phyloP scores from a whole-genome alignment of 140 eudicot genomes.

The Oenanthe javanica region DNA sequence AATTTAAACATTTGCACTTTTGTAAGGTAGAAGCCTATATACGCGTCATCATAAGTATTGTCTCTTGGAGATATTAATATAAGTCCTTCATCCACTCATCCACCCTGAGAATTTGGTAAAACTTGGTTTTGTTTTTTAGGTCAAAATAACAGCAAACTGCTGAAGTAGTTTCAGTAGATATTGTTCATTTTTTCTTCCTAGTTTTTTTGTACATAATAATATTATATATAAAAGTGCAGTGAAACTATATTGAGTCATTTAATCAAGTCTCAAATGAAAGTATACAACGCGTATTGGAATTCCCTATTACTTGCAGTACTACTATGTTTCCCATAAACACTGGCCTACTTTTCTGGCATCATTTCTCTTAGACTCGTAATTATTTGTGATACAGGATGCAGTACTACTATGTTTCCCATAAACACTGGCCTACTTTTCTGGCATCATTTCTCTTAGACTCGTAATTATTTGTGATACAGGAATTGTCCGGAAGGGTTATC shows the following conservation, averaged over 20 bases:
- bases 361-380: not conserved
- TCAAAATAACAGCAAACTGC: not conserved
- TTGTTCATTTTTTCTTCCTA: not conserved
- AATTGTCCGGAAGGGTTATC: constrained; percentile 58
- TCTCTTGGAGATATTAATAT: not conserved
- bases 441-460: not conserved
- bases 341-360: not conserved
- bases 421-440: not conserved
- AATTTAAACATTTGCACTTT: not conserved
- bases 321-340: not conserved
- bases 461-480: constrained; percentile 37
- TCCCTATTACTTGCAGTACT: not conserved
- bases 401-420: not conserved
- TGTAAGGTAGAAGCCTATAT: not conserved
- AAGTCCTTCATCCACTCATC: not conserved
- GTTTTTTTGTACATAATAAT: not conserved
- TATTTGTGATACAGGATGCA: constrained; percentile 44
- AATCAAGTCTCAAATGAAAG: not conserved
- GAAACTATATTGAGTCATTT: not conserved
- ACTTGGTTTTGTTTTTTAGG: not conserved
- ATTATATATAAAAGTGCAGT: not conserved
- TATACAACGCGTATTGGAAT: not conserved
- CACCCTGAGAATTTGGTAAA: no score
- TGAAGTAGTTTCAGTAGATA: not conserved
- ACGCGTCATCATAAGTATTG: not conserved